These are phyloP conservation scores for Lodderomyces oxycetoniae DNA, from an alignment of 1,139 yeast species.

Conservation along the genomic window DNA sequence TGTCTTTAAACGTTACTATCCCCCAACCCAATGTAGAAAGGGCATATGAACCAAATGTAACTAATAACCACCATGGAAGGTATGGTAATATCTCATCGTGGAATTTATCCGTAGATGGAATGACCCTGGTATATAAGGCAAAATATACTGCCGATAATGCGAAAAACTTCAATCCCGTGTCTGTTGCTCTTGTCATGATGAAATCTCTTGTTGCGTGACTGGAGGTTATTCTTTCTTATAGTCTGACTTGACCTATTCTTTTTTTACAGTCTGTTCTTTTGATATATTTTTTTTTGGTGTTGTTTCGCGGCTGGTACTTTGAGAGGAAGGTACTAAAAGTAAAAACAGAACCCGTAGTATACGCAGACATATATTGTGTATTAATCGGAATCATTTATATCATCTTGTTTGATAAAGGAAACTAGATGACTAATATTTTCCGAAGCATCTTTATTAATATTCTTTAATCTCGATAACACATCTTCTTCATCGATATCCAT, in stretches of 20 bases:
- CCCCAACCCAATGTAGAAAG: slow-evolving; percentile 70
- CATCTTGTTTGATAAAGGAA: slow-evolving; percentile 40
- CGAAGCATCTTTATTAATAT: slow-evolving; percentile 30
- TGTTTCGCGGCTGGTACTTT: too few species aligned
- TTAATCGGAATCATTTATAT: slow-evolving; percentile 3
- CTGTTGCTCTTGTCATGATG: slow-evolving; percentile 69
- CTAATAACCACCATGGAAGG: slow-evolving; percentile 70
- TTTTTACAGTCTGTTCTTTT: slow-evolving; percentile 3
- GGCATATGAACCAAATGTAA: slow-evolving; percentile 69
- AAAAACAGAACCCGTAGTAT: too few species aligned
- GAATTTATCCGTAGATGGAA: slow-evolving; percentile 52
- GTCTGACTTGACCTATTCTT: slow-evolving; percentile 1
- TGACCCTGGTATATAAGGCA: slow-evolving; percentile 47
- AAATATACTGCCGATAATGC: slow-evolving; percentile 50
- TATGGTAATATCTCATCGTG: slow-evolving; percentile 56
- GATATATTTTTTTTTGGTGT: slow-evolving; percentile 1
- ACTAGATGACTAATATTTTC: slow-evolving; percentile 35
- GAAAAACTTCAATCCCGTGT: slow-evolving; percentile 47
- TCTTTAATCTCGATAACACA: slow-evolving; percentile 30
- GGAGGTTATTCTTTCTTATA: neutral
- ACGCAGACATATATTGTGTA: too few species aligned
- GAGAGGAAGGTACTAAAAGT: too few species aligned
- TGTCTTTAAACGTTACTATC: slow-evolving; percentile 67
- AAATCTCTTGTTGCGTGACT: neutral
- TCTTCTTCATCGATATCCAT: slow-evolving; percentile 10